These are phyloP conservation scores for Brassica napus DNA, from an alignment of 345 rosid genomes.

Conservation along the genomic window DNA sequence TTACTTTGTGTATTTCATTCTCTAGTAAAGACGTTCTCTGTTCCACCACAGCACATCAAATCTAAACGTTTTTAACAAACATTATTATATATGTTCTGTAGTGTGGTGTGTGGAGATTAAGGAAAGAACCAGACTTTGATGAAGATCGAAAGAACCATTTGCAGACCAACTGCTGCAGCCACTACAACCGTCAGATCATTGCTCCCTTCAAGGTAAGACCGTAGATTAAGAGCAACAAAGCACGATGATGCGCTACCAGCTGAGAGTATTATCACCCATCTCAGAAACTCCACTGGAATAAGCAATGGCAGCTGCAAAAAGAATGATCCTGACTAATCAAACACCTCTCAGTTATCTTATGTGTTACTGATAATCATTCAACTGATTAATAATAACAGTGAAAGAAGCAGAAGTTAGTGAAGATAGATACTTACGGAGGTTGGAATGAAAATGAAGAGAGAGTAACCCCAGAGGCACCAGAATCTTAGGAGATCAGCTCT, in stretches of 20 bases:
- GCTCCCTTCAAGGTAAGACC: conserved; percentile 48
- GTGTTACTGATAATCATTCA: too few species aligned
- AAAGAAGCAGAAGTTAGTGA: not conserved
- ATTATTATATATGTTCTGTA: not conserved
- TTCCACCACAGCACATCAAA: conserved; percentile 12
- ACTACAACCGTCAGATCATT: conserved; percentile 52
- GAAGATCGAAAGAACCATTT: conserved; percentile 80
- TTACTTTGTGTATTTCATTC: conserved; percentile 22
- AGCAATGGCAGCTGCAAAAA: conserved; percentile 70
- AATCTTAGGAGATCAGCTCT: conserved; percentile 73
- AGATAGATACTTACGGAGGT: conserved; percentile 59
- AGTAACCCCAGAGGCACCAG: conserved; percentile 99
- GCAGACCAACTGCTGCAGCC: conserved; percentile 70
- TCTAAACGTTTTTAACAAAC: not conserved
- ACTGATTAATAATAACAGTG: too few species aligned
- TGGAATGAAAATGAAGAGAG: conserved; percentile 69
- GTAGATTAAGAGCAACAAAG: conserved; percentile 75
- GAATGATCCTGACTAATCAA: not conserved
- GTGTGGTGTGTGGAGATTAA: conserved; percentile 29
- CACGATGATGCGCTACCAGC: conserved; percentile 69
- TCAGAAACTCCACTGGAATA: conserved; percentile 73
- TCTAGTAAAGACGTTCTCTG: conserved; percentile 13
- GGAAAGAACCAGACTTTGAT: conserved; percentile 96
- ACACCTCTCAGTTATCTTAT: too few species aligned
- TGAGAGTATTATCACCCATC: conserved; percentile 78